These are phyloP conservation scores for Saturnispora gosingensis DNA, from an alignment of 805 yeast species.

Conservation along the genomic window DNA sequence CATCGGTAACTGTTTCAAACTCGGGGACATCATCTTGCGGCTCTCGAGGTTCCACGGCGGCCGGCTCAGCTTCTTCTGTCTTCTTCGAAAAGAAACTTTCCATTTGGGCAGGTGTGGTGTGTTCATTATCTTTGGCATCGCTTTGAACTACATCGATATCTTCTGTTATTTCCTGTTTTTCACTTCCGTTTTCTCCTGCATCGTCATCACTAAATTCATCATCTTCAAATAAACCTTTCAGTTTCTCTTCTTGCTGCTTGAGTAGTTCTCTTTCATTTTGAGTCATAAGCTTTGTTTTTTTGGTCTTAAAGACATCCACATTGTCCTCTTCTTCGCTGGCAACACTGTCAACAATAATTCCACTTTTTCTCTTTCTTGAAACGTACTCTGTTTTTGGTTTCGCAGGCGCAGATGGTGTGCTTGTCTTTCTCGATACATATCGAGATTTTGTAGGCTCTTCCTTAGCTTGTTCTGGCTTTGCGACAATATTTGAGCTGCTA, in stretches of 20 bases:
- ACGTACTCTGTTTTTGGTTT: conserved; percentile 8
- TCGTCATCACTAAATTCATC: conserved; percentile 14
- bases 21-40: conserved; percentile 9
- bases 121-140: conserved; percentile 1
- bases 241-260: conserved; percentile 12
- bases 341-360: conserved; percentile 4
- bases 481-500: not conserved
- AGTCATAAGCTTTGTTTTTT: conserved; percentile 16
- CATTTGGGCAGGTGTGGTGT: not conserved
- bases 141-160: conserved; percentile 10
- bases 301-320: conserved; percentile 5
- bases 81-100: not conserved
- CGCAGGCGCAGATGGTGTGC: conserved; percentile 11
- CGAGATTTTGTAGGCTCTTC: conserved; percentile 12
- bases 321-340: conserved; percentile 6
- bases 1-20: conserved; percentile 22
- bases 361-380: conserved; percentile 10
- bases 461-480: not conserved
- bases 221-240: conserved; percentile 15
- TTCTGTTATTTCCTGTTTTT: conserved; percentile 4
- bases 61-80: not conserved
- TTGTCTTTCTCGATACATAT: conserved; percentile 12
- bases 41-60: not conserved
- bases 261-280: conserved; percentile 1
- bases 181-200: not conserved